Evolutionary conservation across 2,329 filamentous ascomycete genomes (phyloP).

Genomic region (Talaromyces sp.): DNA sequence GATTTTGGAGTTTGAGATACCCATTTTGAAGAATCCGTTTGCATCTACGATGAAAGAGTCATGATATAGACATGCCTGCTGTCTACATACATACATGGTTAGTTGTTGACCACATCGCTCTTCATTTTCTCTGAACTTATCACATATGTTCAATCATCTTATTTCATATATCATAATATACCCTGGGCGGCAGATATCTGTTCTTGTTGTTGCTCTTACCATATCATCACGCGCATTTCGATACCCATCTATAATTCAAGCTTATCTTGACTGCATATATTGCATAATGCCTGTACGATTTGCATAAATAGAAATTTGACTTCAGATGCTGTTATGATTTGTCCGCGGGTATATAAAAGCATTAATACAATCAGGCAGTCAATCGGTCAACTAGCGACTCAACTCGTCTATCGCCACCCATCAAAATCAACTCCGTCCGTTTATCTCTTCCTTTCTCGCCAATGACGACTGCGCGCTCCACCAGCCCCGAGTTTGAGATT

Average conservation of each 20-base stretch:
- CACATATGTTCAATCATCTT: not conserved
- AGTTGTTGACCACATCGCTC: too few relatives aligned
- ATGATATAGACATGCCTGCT: not conserved
- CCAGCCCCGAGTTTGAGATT: slow-evolving; percentile 40
- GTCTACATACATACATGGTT: not conserved
- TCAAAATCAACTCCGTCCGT: slow-evolving; percentile 35
- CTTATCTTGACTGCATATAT: not conserved
- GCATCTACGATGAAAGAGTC: slow-evolving; percentile 22
- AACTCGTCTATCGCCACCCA: slow-evolving; percentile 35
- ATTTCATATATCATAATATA: slow-evolving; percentile 10
- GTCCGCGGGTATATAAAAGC: not conserved
- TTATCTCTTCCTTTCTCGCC: slow-evolving; percentile 42
- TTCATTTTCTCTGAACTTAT: not conserved
- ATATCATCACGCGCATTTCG: not conserved
- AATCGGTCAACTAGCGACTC: slow-evolving; percentile 33
- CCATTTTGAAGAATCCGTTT: slow-evolving; percentile 32
- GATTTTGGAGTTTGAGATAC: slow-evolving; percentile 26
- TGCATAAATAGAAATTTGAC: not conserved
- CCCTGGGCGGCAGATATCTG: slow-evolving; percentile 14
- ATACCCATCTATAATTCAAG: not conserved
- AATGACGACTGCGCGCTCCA: slow-evolving; percentile 46
- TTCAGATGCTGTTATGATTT: not conserved
- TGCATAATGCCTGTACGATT: not conserved
- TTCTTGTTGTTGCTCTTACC: not conserved
- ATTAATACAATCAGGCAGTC: slow-evolving; percentile 24